Evolutionary conservation across 1,284 basidiomycete species (phyloP).

Genomic region (Ustilago sp.): DNA sequence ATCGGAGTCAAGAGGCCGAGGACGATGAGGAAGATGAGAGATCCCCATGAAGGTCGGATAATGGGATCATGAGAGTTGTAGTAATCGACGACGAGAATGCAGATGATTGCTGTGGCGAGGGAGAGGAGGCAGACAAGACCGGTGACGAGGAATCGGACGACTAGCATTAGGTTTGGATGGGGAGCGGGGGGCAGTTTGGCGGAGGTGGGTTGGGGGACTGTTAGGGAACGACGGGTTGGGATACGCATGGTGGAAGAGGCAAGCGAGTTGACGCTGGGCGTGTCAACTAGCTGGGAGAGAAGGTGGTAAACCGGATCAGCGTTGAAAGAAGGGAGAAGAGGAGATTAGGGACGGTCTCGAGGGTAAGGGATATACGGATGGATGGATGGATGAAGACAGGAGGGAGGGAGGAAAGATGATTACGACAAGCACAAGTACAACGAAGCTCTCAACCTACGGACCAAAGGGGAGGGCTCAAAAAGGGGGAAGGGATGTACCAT

Average conservation of each 20-base stretch:
- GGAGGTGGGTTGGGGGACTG: conserved; percentile 49
- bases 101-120: conserved; percentile 63
- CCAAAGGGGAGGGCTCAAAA: too few relatives aligned
- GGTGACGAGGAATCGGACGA: conserved; percentile 65
- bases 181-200: conserved; percentile 49
- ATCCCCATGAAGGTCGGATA: conserved; percentile 70
- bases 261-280: background rate
- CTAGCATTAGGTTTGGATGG: conserved; percentile 63
- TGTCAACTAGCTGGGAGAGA: too few relatives aligned
- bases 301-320: background rate
- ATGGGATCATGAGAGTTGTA: conserved; percentile 69
- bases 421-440: background rate
- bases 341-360: background rate
- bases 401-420: background rate
- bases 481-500: background rate
- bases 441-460: background rate
- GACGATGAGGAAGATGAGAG: conserved; percentile 69
- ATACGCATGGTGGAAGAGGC: conserved; percentile 56
- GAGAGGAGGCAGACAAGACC: conserved; percentile 62
- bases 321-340: background rate
- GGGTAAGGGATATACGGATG: background rate
- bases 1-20: conserved; percentile 69
- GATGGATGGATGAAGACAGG: conserved; percentile 6
- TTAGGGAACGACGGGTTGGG: conserved; percentile 59
- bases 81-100: conserved; percentile 67